Evolutionary conservation across 192 early-diverging fungal genomes (phyloP), one percentile per base, ranked within the genome.

Genomic region (Coemansia sp.): DNA sequence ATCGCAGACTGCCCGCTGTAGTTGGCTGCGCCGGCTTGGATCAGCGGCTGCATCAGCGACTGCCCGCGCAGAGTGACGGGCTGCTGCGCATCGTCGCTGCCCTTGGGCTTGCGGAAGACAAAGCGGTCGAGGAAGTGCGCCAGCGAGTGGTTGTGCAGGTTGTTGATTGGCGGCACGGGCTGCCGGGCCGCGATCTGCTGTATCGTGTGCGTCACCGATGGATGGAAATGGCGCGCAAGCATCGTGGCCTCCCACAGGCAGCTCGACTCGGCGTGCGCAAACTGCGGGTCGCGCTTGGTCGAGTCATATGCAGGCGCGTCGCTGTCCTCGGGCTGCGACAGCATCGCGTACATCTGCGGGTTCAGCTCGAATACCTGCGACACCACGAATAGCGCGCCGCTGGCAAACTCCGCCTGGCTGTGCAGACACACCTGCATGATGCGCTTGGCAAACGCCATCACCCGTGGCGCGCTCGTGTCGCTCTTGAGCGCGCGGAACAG

Each of bases 121-220:
- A 98, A 97, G 35, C 90, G 84, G 64, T 98, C 95, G 46, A 98
- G 84, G 82, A 98, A 98, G 61, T 95, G 92, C 47, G 88, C 78
- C 40, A 97, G 77, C 11, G 93, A 93, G 73, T 95, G 93, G 65
- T 89, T 90, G 65, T 92, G 90, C 52, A 98, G 82, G 54, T 95
- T 92, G 60, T 16, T 73, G 32, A 87, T 84, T 3, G 82, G 67
- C 18, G 71, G 42, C 38, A 95, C 93, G 24, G 83, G 79, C 62
- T 87, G 69, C 16, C 88, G 83, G 16, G 84, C 78, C 38, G 94
- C 73, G 21, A 97, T 77, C 35, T 85, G 85, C 32, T 81, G 69
- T 32, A 91, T 87, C 54, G 94, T 95, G 54, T 91, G 81, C n/a
- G 86, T 72, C 22, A 98, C 86, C 7, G 94, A 91, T 1, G 96